Evolutionary conservation across 2,329 filamentous ascomycete species (phyloP).

Genomic region (Botrytis galanthina): DNA sequence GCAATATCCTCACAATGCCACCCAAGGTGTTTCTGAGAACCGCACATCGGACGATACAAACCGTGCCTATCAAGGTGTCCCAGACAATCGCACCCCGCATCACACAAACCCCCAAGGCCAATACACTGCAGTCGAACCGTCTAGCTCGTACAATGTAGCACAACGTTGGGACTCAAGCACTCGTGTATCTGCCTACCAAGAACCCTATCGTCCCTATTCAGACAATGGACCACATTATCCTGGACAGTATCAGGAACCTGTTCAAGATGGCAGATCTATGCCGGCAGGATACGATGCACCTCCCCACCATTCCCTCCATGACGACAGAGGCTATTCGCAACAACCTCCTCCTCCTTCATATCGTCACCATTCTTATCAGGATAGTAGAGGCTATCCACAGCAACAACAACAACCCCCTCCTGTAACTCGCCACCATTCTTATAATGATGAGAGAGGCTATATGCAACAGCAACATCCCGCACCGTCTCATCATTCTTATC

Average conservation of each 20-base stretch:
- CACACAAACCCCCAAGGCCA: background rate
- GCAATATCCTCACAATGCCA: background rate
- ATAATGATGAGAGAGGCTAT: background rate
- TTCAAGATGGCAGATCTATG: background rate
- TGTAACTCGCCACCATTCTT: background rate
- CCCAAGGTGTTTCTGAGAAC: background rate
- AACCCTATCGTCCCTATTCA: background rate
- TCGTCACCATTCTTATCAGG: background rate
- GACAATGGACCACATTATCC: background rate
- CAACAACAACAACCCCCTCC: background rate
- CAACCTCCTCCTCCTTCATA: no score
- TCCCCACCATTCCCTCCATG: background rate
- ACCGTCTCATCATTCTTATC: background rate
- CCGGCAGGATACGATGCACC: background rate
- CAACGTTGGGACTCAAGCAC: background rate
- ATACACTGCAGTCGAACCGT: background rate
- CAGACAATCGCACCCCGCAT: background rate
- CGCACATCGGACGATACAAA: background rate
- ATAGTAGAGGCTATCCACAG: background rate
- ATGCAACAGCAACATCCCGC: background rate
- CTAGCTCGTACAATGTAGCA: background rate
- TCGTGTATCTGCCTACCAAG: background rate
- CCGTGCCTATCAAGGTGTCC: background rate
- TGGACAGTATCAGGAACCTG: background rate
- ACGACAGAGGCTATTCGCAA: slow-evolving; percentile 32